phyloP scores from a whole-genome alignment of 176 grass and related monocot species.

The Triticum aestivum region DNA sequence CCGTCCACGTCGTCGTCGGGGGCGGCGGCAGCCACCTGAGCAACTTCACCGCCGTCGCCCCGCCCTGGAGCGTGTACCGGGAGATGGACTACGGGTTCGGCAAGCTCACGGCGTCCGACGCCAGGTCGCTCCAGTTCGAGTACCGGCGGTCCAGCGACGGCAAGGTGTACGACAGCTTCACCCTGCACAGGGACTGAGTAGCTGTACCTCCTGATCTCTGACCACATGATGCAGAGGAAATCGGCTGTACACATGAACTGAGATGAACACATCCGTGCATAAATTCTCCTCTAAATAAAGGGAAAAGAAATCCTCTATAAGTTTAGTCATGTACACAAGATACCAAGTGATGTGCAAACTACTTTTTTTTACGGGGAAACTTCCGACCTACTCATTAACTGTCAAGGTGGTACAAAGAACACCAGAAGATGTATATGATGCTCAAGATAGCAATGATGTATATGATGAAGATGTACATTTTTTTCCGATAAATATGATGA shows the following conservation, averaged over 20 bases:
- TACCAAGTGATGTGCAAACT: too few species aligned
- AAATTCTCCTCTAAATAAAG: not conserved
- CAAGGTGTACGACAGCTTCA: constrained; percentile 77
- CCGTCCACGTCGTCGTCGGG: constrained; percentile 72
- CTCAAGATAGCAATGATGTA: too few species aligned
- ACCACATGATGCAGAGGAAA: not conserved
- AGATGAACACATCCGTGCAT: too few species aligned
- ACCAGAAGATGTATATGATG: too few species aligned
- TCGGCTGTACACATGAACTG: not conserved
- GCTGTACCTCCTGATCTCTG: not conserved
- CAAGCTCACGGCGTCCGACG: constrained; percentile 75
- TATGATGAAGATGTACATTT: too few species aligned
- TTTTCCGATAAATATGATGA: too few species aligned
- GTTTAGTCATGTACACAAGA: too few species aligned
- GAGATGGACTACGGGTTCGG: constrained; percentile 76
- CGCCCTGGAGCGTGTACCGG: constrained; percentile 72
- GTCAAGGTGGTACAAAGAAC: too few species aligned
- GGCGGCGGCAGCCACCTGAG: constrained; percentile 72
- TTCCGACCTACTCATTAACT: too few species aligned
- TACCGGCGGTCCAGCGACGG: constrained; percentile 66
- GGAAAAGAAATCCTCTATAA: not conserved
- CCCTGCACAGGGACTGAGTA: constrained; percentile 25
- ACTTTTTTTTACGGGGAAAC: too few species aligned
- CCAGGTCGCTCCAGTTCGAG: constrained; percentile 64
- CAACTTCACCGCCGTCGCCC: constrained; percentile 43